Conservation (phyloP, 2,329 filamentous ascomycete genomes). For the Xylaria sp. region DNA sequence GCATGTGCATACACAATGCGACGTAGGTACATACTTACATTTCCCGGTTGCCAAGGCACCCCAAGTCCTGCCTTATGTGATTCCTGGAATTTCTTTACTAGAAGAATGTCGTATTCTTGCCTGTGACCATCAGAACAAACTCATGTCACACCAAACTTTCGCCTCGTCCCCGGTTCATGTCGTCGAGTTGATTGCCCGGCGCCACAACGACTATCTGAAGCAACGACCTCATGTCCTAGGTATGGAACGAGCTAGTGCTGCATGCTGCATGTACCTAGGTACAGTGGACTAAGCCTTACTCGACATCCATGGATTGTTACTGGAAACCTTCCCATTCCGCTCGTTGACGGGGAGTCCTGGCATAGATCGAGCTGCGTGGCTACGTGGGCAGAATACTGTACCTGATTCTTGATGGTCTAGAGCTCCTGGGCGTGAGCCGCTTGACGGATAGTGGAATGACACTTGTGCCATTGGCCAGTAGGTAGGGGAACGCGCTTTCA, state of each 20-base stretch:
- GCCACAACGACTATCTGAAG: not conserved
- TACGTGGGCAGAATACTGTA: not conserved
- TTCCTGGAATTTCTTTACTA: not conserved
- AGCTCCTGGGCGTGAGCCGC: not conserved
- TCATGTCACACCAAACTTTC: not conserved
- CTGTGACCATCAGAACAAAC: not conserved
- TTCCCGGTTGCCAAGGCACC: not conserved
- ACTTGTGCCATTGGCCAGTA: not conserved
- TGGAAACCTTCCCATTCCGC: not conserved
- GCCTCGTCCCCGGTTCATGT: not conserved
- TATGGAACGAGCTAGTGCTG: no score
- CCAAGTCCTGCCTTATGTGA: not conserved
- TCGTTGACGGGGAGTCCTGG: not conserved
- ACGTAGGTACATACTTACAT: not conserved
- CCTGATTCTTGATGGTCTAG: not conserved
- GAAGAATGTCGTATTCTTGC: not conserved
- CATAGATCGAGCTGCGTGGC: not conserved
- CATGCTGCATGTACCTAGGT: no score
- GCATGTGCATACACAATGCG: no score
- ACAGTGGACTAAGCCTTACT: no score
- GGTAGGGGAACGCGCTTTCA: not conserved
- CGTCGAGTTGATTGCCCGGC: no score
- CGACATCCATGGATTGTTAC: not conserved
- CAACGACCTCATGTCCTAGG: not conserved
- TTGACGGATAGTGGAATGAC: not conserved